These are phyloP conservation scores for Termitomyces sp. DNA, from an alignment of 768 basidiomycete genomes.

Conservation along the genomic window DNA sequence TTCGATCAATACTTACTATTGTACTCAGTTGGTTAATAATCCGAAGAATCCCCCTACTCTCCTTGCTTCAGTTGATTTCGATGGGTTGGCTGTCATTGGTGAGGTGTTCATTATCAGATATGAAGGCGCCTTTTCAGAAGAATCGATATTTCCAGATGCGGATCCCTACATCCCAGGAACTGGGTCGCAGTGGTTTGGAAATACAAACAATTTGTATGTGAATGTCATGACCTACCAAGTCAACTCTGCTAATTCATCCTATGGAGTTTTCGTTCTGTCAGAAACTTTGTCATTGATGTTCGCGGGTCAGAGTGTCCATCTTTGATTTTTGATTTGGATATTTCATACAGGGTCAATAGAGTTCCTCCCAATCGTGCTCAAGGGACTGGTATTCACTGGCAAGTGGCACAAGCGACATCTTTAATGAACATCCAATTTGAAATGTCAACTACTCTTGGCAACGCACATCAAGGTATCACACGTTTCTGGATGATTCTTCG, in stretches of 20 bases:
- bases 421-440: conserved; percentile 56
- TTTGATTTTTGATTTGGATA: background rate
- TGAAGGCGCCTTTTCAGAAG: background rate
- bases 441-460: conserved; percentile 65
- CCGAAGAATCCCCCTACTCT: conserved; percentile 61
- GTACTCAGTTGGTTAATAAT: conserved; percentile 75
- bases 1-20: conserved; percentile 68
- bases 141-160: conserved; percentile 38
- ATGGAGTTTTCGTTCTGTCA: conserved; percentile 57
- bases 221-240: background rate
- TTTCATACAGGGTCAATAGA: conserved; percentile 13
- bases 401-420: conserved; percentile 46
- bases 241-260: background rate
- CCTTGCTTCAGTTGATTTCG: conserved; percentile 53
- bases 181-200: conserved; percentile 55
- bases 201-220: conserved; percentile 65
- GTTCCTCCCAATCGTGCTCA: conserved; percentile 41
- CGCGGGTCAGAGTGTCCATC: conserved; percentile 21
- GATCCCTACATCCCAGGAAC: conserved; percentile 66
- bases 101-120: background rate
- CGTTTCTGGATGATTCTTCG: background rate
- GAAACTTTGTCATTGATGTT: conserved; percentile 72
- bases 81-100: conserved; percentile 76
- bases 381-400: conserved; percentile 78
- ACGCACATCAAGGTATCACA: conserved; percentile 57